These are phyloP conservation scores for Phytophthora ohioensis DNA, from an alignment of 352 stramenopile genomes.

Conservation along the genomic window DNA sequence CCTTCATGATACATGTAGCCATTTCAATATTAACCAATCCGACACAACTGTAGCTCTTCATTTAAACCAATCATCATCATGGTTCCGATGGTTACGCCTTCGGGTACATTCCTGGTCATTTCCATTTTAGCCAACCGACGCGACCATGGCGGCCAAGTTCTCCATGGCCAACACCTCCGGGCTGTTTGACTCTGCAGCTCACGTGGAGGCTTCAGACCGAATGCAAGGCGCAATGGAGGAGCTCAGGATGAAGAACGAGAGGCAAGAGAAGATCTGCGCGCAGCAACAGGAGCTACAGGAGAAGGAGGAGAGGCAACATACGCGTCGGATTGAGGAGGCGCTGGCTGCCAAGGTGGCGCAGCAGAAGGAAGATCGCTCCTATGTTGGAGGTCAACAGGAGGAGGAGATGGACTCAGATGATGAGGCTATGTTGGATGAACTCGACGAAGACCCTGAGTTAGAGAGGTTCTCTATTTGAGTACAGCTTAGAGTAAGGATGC, in stretches of 20 bases:
- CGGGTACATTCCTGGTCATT: not conserved
- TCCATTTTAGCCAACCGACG: slow-evolving; percentile 19
- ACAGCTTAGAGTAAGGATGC: not conserved
- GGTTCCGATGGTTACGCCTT: slow-evolving; percentile 1
- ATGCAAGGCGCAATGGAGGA: slow-evolving; percentile 82
- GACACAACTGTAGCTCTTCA: not conserved
- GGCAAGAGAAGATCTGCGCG: slow-evolving; percentile 38
- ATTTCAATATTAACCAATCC: slow-evolving; percentile 4
- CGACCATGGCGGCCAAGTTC: slow-evolving; percentile 80
- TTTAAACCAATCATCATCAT: slow-evolving; percentile 5
- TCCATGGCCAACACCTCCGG: slow-evolving; percentile 80
- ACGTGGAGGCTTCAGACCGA: slow-evolving; percentile 75
- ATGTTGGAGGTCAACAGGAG: slow-evolving; percentile 33
- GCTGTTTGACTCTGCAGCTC: slow-evolving; percentile 74
- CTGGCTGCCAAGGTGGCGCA: slow-evolving; percentile 38
- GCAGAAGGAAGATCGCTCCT: slow-evolving; percentile 38
- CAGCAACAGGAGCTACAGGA: slow-evolving; percentile 39
- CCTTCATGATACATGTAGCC: not conserved
- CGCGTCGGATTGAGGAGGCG: slow-evolving; percentile 34
- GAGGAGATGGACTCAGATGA: slow-evolving; percentile 59
- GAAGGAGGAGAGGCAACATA: slow-evolving; percentile 35
- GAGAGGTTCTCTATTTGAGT: slow-evolving; percentile 49
- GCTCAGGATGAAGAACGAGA: slow-evolving; percentile 70
- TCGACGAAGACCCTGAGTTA: slow-evolving; percentile 86
- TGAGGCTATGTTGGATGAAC: slow-evolving; percentile 66